Percentiles rank a stretch among this genome's conserved stretches.
These are phyloP conservation scores for Caryopteris hybrid DNA, from an alignment of 305 asterid species.

Conservation along the genomic window DNA sequence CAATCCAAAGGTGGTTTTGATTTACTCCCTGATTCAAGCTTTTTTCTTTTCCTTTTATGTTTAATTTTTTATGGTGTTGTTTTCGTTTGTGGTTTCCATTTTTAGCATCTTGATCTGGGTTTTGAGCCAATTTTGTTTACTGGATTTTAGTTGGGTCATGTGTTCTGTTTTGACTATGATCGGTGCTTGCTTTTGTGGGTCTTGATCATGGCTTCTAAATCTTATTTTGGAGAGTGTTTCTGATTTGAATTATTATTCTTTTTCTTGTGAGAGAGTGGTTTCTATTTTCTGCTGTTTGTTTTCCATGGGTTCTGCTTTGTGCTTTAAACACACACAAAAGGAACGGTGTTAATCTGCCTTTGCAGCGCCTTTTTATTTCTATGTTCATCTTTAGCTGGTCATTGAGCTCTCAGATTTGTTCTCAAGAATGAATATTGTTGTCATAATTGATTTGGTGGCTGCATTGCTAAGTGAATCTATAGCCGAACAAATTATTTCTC, in stretches of 20 bases:
- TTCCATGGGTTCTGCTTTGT: not conserved
- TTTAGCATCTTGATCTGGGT: conserved; percentile 1
- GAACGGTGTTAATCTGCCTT: too few species aligned
- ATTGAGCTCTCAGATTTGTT: not conserved
- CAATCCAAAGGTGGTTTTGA: conserved; percentile 70
- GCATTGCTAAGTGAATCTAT: not conserved
- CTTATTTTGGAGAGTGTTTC: not conserved
- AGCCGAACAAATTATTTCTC: not conserved
- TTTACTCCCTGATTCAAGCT: not conserved
- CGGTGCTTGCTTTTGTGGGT: not conserved
- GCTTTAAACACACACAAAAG: not conserved
- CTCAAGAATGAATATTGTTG: conserved; percentile 6
- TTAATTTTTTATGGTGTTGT: not conserved
- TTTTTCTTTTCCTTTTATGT: not conserved
- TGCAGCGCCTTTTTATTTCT: not conserved
- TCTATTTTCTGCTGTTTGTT: not conserved
- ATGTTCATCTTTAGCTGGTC: not conserved
- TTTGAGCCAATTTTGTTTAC: not conserved
- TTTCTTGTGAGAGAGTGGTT: too few species aligned
- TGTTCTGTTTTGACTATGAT: not conserved
- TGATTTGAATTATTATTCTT: not conserved
- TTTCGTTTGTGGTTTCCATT: too few species aligned
- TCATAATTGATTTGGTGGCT: not conserved
- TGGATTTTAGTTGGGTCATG: not conserved
- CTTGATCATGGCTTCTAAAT: not conserved